These are phyloP conservation scores for Daldinia childiae DNA, from an alignment of 495 filamentous ascomycete genomes.

Conservation along the genomic window DNA sequence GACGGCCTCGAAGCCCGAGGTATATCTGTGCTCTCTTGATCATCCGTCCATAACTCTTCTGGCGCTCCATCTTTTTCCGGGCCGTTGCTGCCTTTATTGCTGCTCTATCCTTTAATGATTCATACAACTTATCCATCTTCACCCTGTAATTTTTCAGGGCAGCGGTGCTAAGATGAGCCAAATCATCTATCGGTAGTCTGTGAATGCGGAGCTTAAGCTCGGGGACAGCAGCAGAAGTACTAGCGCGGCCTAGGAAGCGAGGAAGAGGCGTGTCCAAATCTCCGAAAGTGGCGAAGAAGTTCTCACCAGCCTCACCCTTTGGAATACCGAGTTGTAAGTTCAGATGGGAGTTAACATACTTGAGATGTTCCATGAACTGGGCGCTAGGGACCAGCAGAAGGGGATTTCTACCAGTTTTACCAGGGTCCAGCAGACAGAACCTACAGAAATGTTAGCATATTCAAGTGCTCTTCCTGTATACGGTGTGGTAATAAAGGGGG, in stretches of 20 bases:
- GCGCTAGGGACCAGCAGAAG: slow-evolving; percentile 69
- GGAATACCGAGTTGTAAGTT: slow-evolving; percentile 61
- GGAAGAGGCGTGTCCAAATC: slow-evolving; percentile 66
- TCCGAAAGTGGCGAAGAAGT: slow-evolving; percentile 67
- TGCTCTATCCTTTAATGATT: slow-evolving; percentile 42
- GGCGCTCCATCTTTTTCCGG: slow-evolving; percentile 48
- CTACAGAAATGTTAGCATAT: slow-evolving; percentile 51
- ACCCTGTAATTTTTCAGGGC: slow-evolving; percentile 24
- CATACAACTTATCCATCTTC: slow-evolving; percentile 40
- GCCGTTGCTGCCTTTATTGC: neutral
- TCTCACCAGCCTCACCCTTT: slow-evolving; percentile 50
- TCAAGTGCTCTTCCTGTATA: neutral
- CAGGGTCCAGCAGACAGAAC: slow-evolving; percentile 71
- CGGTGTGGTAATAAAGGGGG: neutral
- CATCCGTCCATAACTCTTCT: slow-evolving; percentile 58
- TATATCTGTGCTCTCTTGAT: slow-evolving; percentile 73
- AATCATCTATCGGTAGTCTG: slow-evolving; percentile 23
- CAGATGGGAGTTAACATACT: slow-evolving; percentile 65
- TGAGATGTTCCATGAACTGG: slow-evolving; percentile 69
- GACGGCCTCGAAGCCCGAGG: slow-evolving; percentile 65
- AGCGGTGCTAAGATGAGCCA: slow-evolving; percentile 17
- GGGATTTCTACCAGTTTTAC: slow-evolving; percentile 53
- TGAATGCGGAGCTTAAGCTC: slow-evolving; percentile 29
- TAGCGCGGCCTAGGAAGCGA: slow-evolving; percentile 68
- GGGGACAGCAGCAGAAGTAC: slow-evolving; percentile 46